A percentile compares a stretch with the other conserved stretches of the same genome.
phyloP scores from a whole-genome alignment of 257 asterid genomes.

The Penstemon barbatus region DNA sequence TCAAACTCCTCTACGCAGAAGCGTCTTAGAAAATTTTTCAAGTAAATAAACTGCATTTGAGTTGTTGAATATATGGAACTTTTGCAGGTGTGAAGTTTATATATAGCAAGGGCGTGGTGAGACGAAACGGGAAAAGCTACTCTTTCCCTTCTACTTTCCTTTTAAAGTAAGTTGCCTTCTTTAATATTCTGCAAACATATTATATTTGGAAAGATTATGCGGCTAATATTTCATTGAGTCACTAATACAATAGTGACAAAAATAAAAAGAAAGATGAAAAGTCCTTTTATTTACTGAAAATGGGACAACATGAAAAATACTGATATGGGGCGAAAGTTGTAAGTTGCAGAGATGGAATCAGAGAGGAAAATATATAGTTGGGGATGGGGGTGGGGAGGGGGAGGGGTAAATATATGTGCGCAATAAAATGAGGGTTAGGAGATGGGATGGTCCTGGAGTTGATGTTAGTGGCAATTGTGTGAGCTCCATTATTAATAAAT shows the following conservation, averaged over 20 bases:
- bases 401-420: neutral
- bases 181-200: conserved; percentile 35
- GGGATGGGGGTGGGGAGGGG: conserved; percentile 22
- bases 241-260: neutral
- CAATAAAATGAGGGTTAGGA: neutral
- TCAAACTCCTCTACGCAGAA: conserved; percentile 66
- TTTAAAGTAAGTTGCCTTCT: conserved; percentile 38
- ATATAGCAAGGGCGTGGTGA: conserved; percentile 37
- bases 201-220: conserved; percentile 39
- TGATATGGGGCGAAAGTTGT: conserved; percentile 20
- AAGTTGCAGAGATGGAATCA: conserved; percentile 21
- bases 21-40: conserved; percentile 55
- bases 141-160: conserved; percentile 33
- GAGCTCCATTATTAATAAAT: conserved; percentile 41
- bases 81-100: conserved; percentile 31
- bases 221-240: conserved; percentile 30
- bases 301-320: neutral
- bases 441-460: conserved; percentile 24
- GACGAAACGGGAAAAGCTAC: conserved; percentile 33
- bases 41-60: conserved; percentile 50
- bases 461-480: conserved; percentile 34
- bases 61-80: conserved; percentile 1
- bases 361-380: neutral
- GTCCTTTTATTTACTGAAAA: neutral
- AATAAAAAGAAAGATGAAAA: neutral